phyloP scores from a whole-genome alignment of 192 early-diverging fungal genomes.

The Podila verticillata region DNA sequence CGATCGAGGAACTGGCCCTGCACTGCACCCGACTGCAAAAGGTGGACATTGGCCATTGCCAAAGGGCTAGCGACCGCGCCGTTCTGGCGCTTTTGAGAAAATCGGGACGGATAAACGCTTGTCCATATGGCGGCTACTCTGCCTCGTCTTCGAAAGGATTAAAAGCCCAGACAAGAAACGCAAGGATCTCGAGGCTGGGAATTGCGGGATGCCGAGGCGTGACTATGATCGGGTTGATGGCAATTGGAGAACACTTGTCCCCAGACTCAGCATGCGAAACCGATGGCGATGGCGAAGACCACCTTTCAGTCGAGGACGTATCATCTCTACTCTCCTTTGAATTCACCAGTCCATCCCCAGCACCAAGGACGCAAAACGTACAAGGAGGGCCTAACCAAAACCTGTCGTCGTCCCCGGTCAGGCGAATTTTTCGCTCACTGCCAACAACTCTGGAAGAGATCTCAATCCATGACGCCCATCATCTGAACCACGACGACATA shows the following conservation, averaged over 20 bases:
- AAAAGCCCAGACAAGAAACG: constrained; percentile 3
- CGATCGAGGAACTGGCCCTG: constrained; percentile 20
- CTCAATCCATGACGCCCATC: constrained; percentile 22
- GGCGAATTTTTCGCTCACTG: constrained; percentile 23
- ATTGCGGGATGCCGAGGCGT: constrained; percentile 37
- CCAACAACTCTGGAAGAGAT: constrained; percentile 36
- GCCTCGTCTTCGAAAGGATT: background rate
- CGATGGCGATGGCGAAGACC: background rate
- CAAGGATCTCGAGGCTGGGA: constrained; percentile 19
- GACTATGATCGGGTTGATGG: constrained; percentile 15
- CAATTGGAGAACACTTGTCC: constrained; percentile 7
- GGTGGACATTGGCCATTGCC: constrained; percentile 25
- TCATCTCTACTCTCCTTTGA: constrained; percentile 25
- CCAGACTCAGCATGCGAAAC: background rate
- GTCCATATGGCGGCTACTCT: background rate
- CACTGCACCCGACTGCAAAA: constrained; percentile 20
- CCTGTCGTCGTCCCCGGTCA: background rate
- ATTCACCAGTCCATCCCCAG: constrained; percentile 26
- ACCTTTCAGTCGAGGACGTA: background rate
- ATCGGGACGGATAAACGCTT: constrained; percentile 8
- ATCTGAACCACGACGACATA: constrained; percentile 17
- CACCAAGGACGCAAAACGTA: background rate
- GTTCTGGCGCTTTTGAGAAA: constrained; percentile 15
- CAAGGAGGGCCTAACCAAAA: background rate
- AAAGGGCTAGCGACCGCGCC: constrained; percentile 11